Evolutionary conservation across 2,329 filamentous ascomycete species (phyloP), one percentile per base, ranked within the genome.

Genomic region (Endoconidiophora laricicola): DNA sequence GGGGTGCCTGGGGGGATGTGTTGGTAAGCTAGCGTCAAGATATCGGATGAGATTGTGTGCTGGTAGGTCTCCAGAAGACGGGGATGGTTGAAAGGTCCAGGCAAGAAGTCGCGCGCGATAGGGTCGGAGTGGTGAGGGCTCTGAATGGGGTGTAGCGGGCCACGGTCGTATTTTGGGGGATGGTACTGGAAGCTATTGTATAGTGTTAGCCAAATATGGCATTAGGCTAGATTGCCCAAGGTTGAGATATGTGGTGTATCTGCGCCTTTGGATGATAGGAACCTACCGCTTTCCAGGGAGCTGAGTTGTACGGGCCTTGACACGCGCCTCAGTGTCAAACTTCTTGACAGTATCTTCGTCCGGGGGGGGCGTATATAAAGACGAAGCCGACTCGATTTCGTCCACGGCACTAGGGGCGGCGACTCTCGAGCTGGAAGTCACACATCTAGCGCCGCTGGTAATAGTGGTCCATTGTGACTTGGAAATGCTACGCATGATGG

Each of bases 111-210:
- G 61, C 91, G 83, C 53, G 91, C 94, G 24, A 82, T 76, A 1
- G 88, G 88, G 60, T 95, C 85, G 55, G 88, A 91, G 47, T 80
- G 76, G 38, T 79, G 74, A n/a, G 86, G 90, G 53, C 86, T 84
- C 68, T 94, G 86, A 60, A 95, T 79, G 46, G 91, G 91, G 63
- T 96, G 88, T 22, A 96, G 73, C 56, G 88, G 88, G 51, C 91
- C 91, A 60, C 90, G 85, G 65, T 94, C 81, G 74, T 88, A 98
- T 69, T 90, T 91, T 55, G 91, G 91, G 46, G 90, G 82, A 56
- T 88, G 86, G 66, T 83, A 96, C 66, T 94, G 85, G 69, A 96
- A 98, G 73, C 90, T 94, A 55, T 24, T 54, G 16, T 6, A 41
- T 5, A 24, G 26, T 36, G 42, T 37, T 42, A 40, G 37, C 22